Conservation (phyloP, 2,329 filamentous ascomycete species). For the Pochonia chlamydosporia region DNA sequence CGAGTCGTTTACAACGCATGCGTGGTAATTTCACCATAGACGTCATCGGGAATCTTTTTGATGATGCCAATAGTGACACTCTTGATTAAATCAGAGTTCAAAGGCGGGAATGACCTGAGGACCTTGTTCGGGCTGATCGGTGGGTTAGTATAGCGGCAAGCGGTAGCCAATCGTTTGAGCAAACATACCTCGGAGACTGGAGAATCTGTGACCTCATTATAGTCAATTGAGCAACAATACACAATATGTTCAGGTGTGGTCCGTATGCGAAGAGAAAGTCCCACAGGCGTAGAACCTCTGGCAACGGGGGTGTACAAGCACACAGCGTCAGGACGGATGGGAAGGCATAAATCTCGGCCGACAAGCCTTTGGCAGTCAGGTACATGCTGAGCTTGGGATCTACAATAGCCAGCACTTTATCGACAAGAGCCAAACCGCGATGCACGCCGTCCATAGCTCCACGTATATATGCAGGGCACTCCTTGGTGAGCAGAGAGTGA, state of each 20-base stretch:
- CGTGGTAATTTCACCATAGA: conserved; percentile 83
- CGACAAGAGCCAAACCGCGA: conserved; percentile 81
- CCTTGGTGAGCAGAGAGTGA: conserved; percentile 76
- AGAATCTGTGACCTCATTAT: conserved; percentile 81
- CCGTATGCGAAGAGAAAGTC: conserved; percentile 97
- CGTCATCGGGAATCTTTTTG: conserved; percentile 80
- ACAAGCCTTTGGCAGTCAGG: conserved; percentile 78
- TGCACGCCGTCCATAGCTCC: conserved; percentile 98
- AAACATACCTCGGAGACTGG: conserved; percentile 67
- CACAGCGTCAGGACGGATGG: conserved; percentile 91
- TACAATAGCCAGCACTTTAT: conserved; percentile 85
- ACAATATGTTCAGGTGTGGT: conserved; percentile 88
- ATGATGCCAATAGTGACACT: conserved; percentile 80
- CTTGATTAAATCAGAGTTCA: conserved; percentile 81
- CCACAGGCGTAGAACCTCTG: conserved; percentile 90
- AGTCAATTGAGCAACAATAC: conserved; percentile 91
- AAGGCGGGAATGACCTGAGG: conserved; percentile 76
- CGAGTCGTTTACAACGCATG: conserved; percentile 62
- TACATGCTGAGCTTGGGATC: conserved; percentile 83
- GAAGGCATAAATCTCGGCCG: conserved; percentile 94
- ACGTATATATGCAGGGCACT: conserved; percentile 89
- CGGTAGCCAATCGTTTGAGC: not conserved
- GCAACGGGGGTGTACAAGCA: conserved; percentile 89
- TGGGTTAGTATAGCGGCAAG: conserved; percentile 18
- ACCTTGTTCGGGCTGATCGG: conserved; percentile 79